Base-by-base conservation (phyloP, 2,329 filamentous ascomycete genomes). In the Aureobasidium namibiae region DNA sequence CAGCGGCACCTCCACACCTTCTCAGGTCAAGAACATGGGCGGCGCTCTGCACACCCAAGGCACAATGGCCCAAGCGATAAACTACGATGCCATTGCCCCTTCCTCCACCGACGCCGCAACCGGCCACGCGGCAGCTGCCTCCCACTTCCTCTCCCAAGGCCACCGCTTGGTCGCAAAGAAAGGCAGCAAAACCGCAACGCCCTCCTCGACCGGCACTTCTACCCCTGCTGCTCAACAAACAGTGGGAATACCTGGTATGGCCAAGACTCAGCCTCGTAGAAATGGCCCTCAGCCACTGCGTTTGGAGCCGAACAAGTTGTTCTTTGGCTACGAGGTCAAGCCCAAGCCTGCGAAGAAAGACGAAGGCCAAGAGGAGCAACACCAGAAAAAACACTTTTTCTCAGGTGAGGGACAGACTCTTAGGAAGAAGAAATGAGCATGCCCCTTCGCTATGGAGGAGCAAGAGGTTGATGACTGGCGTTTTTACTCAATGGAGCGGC, bases 51-150 rank as follows among this genome's bases (percentile, higher is more conserved):
- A 95, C 72, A 84, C 80, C 62, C 89, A 95, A 67, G 94, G 94
- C 11, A 92, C 87, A 62, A 99, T 99, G 94, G 92, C 94, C 0
- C 90, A 96, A 68, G 84, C 90, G n/a, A 97, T 99, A 78, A 96
- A 96, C 78, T 99, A 97, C 74, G 83, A 85, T 56, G 83, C 91
- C 33, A 95, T 99, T 65, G 90, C 91, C 0, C 92, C 94, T 1
- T 85, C 85, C 3, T 82, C 89, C 7, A 83, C 80, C 2, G 80
- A 85, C 14, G 85, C 84, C 14, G 83, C 82, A 6, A 78, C 79
- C 9, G 84, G 83, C 38, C 82, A 83, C 11, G 81, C 80, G 65
- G 82, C 83, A 4, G 79, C 81, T 2, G 82, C 87, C 0, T 92
- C 90, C 1, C 87, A 94, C 70, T 97, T 97, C 72, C 73, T 87